Base-by-base conservation (phyloP, 2,329 filamentous ascomycete genomes). In the Fusarium sororula region DNA sequence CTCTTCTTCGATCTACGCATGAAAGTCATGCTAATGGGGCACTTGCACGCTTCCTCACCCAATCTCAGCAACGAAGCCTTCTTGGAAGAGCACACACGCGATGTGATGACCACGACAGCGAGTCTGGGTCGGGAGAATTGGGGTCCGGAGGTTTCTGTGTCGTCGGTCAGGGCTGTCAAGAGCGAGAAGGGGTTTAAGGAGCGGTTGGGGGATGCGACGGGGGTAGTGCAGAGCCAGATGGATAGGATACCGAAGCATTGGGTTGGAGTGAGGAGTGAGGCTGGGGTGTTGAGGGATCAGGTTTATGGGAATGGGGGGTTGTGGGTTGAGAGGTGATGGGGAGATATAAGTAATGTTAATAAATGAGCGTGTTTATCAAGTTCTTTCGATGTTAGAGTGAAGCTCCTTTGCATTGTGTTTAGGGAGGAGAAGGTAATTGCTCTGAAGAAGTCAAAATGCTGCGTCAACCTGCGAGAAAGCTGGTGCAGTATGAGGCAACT, bases 1-100 rank as follows among this genome's bases (percentile, higher is more conserved):
- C 75, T 79, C 0, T 86, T 90, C 55, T 79, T 85, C 45, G 82
- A 83, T 10, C 74, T 82, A 0, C 84, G 81, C 48, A 62, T 93
- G 5, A 85, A 88, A 35, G 78, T 92, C 10, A 79, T 90, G 3
- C 77, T 92, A 7, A 89, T 93, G 88, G 90, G 89, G 0, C 91
- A 88, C 41, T 77, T 93, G 5, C 87, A 87, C 35, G 56, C 79
- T 0, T 65, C 77, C 6, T 68, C 83, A 0, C 78, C 75, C 0
- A 44, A 38, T 11, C 70, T 44, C 13, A 35, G 37, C n/a, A 66
- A 48, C 7, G 78, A 81, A 4, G 77, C 80, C 0, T 59, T 80
- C 1, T 35, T 81, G 6, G 79, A 79, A 7, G 74, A 82, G 14
- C 80, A 84, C 37, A 79, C 78, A 1, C 78, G 79, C 18, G 87